Evolutionary conservation across 176 grass and related monocot species (phyloP).

Genomic region (Ensete glaucum): DNA sequence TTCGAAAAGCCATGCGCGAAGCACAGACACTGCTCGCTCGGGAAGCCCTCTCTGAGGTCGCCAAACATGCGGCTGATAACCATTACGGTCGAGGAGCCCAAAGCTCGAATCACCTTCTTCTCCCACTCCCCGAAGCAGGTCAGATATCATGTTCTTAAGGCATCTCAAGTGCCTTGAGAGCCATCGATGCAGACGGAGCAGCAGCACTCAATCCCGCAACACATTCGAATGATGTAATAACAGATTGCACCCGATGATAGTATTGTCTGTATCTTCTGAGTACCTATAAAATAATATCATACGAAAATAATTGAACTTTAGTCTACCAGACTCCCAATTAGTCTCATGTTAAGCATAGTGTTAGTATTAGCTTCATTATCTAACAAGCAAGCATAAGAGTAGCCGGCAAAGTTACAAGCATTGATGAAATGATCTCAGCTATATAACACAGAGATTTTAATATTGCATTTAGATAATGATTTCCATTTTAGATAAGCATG

Average conservation of each 20-base stretch:
- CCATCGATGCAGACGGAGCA: constrained; percentile 8
- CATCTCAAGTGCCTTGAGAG: constrained; percentile 15
- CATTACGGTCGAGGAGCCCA: constrained; percentile 32
- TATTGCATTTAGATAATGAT: too few relatives aligned
- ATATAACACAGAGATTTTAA: too few relatives aligned
- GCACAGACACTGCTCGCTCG: constrained; percentile 70
- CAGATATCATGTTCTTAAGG: constrained; percentile 14
- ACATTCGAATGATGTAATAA: constrained; percentile 16
- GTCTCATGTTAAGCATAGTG: too few relatives aligned
- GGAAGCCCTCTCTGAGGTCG: constrained; percentile 70
- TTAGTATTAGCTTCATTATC: too few relatives aligned
- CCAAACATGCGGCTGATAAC: constrained; percentile 68
- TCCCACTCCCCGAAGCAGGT: constrained; percentile 1
- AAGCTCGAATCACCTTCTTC: constrained; percentile 39
- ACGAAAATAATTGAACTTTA: neutral
- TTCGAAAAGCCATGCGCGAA: constrained; percentile 81
- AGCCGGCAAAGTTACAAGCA: too few relatives aligned
- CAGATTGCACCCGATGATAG: constrained; percentile 11
- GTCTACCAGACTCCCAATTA: too few relatives aligned
- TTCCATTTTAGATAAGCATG: too few relatives aligned
- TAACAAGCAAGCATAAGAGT: too few relatives aligned
- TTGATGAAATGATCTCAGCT: too few relatives aligned
- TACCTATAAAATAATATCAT: neutral
- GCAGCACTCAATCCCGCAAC: constrained; percentile 16
- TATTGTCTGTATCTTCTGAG: constrained; percentile 15